Evolutionary conservation across 2,329 filamentous ascomycete species (phyloP).

Genomic region (Colletotrichum aenigma): DNA sequence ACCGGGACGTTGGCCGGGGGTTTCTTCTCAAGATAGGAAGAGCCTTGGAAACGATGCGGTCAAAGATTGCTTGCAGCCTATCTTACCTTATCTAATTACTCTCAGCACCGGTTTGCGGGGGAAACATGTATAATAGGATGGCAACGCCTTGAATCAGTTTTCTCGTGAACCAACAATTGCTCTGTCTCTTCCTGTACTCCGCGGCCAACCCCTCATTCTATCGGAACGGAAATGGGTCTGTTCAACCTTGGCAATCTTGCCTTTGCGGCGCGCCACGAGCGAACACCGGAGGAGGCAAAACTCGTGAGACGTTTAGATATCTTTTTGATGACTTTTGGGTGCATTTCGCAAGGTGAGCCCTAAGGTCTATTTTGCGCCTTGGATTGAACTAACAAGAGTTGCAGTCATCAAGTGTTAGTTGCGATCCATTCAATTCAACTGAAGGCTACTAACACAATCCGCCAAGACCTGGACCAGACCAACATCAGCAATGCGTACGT

Average conservation of each 20-base stretch:
- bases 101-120: not conserved
- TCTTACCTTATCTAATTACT: not conserved
- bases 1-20: not conserved
- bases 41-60: not conserved
- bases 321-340: slow-evolving; percentile 23
- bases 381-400: not conserved
- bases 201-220: not conserved
- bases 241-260: slow-evolving; percentile 13
- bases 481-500: slow-evolving; percentile 51
- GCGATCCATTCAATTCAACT: not conserved
- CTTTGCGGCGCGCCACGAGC: slow-evolving; percentile 16
- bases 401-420: slow-evolving; percentile 23
- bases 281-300: slow-evolving; percentile 9
- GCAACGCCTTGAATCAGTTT: not conserved
- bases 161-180: not conserved
- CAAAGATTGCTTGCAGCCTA: not conserved
- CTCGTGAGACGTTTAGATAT: slow-evolving; percentile 18
- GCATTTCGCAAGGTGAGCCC: slow-evolving; percentile 20
- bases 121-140: not conserved
- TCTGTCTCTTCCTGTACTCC: not conserved
- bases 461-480: slow-evolving; percentile 35
- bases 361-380: not conserved
- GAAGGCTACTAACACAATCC: slow-evolving; percentile 13
- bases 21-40: not conserved
- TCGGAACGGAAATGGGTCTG: not conserved